Evolutionary conservation across 352 stramenopile genomes (phyloP), one percentile per base, ranked within the genome.

Genomic region (Pythium oligandrum): DNA sequence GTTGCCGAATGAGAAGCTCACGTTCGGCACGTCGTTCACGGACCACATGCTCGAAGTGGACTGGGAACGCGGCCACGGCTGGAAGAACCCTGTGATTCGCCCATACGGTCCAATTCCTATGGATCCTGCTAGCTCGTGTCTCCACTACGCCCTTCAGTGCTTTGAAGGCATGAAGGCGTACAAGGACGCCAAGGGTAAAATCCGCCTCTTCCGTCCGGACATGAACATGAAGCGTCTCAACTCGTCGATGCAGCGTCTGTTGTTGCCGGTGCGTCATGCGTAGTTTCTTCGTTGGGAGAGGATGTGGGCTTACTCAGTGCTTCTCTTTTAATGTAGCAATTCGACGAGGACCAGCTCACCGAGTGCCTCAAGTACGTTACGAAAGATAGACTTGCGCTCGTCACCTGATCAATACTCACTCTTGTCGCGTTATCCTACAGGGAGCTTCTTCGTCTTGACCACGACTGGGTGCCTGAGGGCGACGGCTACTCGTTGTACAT

Each of bases 161-260:
- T 98, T 98, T 64, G 93, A 98, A 75, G 96, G 93, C 35, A 96
- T 98, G 88, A 98, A 98, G 66, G 92, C 93, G 1, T 98, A 98
- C 63, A 76, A 89, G 42, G 83, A 89, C 45, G 68, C 75, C 26
- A 57, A 96, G 12, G 86, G 89, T 38, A 82, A 86, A 37, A 67
- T 98, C 43, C 86, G 90, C 38, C 75, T 99, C 45, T 99, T 99
- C 74, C 93, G 96, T 55, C 95, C 95, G 9, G 88, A 98, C 51
- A 92, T 96, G 73, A 99, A 99, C 74, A 98, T 98, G 90, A 89
- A 96, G 67, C 88, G 96, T 11, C 70, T 99, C 3, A 95, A 95
- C 55, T 83, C 65, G 55, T 98, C 90, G 34, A 98, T 98, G 92
- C 79, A 93, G 56, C 81, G 91, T n/a, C 73, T 98, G 33, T 64